Base-by-base conservation (phyloP, 2,329 filamentous ascomycete species). In the Monilinia laxa region DNA sequence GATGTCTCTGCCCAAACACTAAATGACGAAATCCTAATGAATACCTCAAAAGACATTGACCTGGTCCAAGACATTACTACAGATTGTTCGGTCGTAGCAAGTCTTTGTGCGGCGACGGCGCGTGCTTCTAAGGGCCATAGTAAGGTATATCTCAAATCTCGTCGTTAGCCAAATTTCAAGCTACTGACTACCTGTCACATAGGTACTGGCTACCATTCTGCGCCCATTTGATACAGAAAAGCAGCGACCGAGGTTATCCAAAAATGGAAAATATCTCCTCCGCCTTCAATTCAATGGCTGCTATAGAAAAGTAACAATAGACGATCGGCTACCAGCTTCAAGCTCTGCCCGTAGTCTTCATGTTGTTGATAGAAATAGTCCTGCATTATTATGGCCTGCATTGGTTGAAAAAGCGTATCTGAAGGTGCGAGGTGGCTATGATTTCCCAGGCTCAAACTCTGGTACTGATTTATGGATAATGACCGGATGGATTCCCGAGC, bases 391-490 rank as follows among this genome's bases (percentile, higher is more conserved):
- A 18, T 98, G 94, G 93, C 95, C 95, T 7, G 93, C 94, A 2
- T 82, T 99, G 5, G 81, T 98, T 20, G 95, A 99, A 76, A 99
- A 99, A 76, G 95, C 95, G 0, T 99, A 99, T 73, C 81, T 99
- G 1, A 99, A 98, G 80, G 87, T 98, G 14, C 87, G 94, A 66
- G 95, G 95, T 38, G 95, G 95, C 45, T 99, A 99, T 76, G 93
- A 99, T 75, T 99, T 99, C 71, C 94, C 95, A 0, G 95, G 95
- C 10, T 98, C 95, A 75, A 98, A 98, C 77, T 98, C 94, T 0
- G 93, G 92, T 14, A 98, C 94, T 2, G 95, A 99, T 78, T 80
- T 99, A 4, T 96, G 92, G 87, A 90, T 96, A 1, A 79, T 99
- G 65, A 96, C 91, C 0, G 94, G 95, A 40, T 99, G 95, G 95